Percentiles rank a stretch among this genome's conserved stretches.
These are phyloP conservation scores for Ceratocystis lukuohia DNA, from an alignment of 2,329 filamentous ascomycete species.

Conservation along the genomic window DNA sequence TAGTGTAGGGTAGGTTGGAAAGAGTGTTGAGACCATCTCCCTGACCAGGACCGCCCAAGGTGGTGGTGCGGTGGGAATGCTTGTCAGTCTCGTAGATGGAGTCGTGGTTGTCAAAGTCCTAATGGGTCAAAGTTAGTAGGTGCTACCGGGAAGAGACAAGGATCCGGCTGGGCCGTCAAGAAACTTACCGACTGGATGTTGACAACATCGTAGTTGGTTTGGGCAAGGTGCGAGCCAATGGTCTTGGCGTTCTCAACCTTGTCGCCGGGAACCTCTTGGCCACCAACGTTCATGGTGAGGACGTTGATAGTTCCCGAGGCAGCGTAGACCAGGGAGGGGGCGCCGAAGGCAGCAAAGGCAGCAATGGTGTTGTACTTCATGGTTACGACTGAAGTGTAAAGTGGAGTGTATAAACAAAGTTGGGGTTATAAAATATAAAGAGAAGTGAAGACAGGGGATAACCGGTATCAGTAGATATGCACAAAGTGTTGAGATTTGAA, in stretches of 20 bases:
- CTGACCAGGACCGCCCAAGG: slow-evolving; percentile 49
- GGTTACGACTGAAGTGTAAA: not conserved
- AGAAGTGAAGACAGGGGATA: not conserved
- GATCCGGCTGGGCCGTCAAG: not conserved
- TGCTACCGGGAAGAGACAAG: not conserved
- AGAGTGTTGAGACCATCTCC: slow-evolving; percentile 53
- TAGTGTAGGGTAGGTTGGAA: slow-evolving; percentile 43
- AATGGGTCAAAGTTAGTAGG: slow-evolving; percentile 1
- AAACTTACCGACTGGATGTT: slow-evolving; percentile 45
- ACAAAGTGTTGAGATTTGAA: not conserved
- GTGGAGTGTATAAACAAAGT: not conserved
- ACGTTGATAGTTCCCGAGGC: slow-evolving; percentile 33
- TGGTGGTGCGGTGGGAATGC: slow-evolving; percentile 47
- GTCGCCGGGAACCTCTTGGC: slow-evolving; percentile 47
- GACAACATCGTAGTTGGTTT: slow-evolving; percentile 47
- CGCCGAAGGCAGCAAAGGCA: slow-evolving; percentile 12
- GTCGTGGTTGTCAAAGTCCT: slow-evolving; percentile 55
- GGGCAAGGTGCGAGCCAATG: slow-evolving; percentile 43
- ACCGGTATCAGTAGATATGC: not conserved
- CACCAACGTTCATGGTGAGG: slow-evolving; percentile 48
- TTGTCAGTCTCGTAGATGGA: slow-evolving; percentile 47
- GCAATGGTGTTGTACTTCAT: slow-evolving; percentile 18
- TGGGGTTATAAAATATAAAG: not conserved
- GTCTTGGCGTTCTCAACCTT: slow-evolving; percentile 43
- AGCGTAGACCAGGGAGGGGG: slow-evolving; percentile 15